Percentiles rank a stretch among this genome's conserved stretches.
Evolutionary conservation across 1,284 basidiomycete species (phyloP).

Genomic region (Boletus sp.): DNA sequence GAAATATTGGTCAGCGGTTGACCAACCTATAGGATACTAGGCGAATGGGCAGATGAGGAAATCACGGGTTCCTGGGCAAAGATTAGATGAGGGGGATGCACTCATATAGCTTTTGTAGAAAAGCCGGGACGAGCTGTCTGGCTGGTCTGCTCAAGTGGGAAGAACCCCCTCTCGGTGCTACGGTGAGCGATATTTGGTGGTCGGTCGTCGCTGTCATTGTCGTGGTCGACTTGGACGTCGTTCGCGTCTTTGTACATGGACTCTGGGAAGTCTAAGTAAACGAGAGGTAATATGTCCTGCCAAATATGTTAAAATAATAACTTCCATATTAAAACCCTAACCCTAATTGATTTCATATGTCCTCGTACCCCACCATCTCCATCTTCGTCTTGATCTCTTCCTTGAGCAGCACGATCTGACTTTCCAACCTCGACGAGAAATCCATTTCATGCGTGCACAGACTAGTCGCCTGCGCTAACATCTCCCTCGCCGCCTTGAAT

Average conservation of each 20-base stretch:
- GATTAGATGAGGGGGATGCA: conserved; percentile 39
- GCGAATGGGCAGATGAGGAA: conserved; percentile 2
- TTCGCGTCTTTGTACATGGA: conserved; percentile 13
- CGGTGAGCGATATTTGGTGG: conserved; percentile 52
- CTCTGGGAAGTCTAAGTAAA: conserved; percentile 4
- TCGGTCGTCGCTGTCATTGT: conserved; percentile 30
- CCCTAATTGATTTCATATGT: not conserved
- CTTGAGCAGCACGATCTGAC: conserved; percentile 60
- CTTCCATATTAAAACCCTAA: not conserved
- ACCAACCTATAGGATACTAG: conserved; percentile 68
- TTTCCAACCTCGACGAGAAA: conserved; percentile 63
- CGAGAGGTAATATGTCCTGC: not conserved
- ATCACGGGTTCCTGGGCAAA: conserved; percentile 8
- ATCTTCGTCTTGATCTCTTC: conserved; percentile 66
- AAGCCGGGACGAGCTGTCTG: conserved; percentile 71
- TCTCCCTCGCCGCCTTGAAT: conserved; percentile 44
- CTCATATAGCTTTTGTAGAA: conserved; percentile 92
- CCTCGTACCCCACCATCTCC: conserved; percentile 35
- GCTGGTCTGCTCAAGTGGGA: conserved; percentile 49
- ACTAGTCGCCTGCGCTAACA: conserved; percentile 49
- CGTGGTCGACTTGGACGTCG: conserved; percentile 10
- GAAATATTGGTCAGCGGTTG: conserved; percentile 73
- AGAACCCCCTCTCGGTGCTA: conserved; percentile 40
- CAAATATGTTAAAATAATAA: conserved; percentile 19
- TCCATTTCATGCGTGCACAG: conserved; percentile 52